A percentile compares a stretch with the other conserved stretches of the same genome.
These are phyloP conservation scores for Nigrospora oryzae DNA, from an alignment of 2,329 filamentous ascomycete species.

Conservation along the genomic window DNA sequence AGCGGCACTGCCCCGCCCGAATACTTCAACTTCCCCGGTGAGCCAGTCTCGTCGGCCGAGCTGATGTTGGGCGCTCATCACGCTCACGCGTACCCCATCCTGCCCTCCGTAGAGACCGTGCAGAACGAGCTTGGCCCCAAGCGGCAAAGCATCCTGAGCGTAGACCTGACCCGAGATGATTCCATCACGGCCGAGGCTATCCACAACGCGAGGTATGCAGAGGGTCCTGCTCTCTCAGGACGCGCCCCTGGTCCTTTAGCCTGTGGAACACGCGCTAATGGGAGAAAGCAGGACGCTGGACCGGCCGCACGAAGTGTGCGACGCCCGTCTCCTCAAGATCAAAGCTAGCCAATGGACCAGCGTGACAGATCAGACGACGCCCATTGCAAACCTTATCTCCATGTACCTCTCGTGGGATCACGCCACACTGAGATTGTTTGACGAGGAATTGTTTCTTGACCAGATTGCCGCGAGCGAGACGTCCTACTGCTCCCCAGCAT, in stretches of 20 bases:
- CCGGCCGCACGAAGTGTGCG: neutral
- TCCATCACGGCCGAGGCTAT: neutral
- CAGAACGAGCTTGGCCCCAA: neutral
- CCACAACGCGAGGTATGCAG: neutral
- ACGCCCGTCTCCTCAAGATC: neutral
- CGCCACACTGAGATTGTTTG: neutral
- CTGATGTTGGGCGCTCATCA: neutral
- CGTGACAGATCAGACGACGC: neutral
- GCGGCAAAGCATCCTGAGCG: neutral
- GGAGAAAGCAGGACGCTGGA: neutral
- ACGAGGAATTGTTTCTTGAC: slow-evolving; percentile 1
- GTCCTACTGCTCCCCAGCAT: neutral
- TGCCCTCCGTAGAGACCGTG: neutral
- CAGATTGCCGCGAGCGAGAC: neutral
- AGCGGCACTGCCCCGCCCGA: neutral
- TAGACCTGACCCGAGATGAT: neutral
- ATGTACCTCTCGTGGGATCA: slow-evolving; percentile 2
- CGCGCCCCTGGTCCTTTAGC: no score
- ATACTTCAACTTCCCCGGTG: neutral
- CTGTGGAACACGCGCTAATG: no score
- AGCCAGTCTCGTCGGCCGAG: neutral
- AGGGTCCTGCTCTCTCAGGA: no score
- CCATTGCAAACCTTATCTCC: slow-evolving; percentile 1
- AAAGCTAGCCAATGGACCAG: neutral
- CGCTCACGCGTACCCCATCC: neutral